Conservation (phyloP, 352 stramenopile genomes). For the Phytophthora europaea region DNA sequence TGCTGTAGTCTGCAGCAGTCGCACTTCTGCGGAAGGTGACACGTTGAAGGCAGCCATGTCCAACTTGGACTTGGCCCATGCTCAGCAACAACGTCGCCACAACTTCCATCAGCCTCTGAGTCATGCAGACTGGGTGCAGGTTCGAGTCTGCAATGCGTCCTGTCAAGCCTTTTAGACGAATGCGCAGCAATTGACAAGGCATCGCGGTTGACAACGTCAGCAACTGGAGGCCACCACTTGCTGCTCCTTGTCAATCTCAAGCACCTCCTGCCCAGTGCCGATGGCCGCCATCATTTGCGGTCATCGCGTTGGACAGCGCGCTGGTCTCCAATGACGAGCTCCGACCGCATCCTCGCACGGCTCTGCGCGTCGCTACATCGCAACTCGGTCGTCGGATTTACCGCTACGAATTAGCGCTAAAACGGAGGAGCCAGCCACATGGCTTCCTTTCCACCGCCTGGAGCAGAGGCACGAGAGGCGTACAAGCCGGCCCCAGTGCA, state of each 20-base stretch:
- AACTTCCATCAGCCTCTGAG: no score
- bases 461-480: constrained; percentile 2
- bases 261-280: background rate
- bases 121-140: no score
- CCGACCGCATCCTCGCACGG: constrained; percentile 14
- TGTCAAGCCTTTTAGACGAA: no score
- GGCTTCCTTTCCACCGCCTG: constrained; percentile 22
- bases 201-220: no score
- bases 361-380: constrained; percentile 25
- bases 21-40: no score
- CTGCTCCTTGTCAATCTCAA: background rate
- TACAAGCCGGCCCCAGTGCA: background rate
- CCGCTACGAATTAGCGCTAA: constrained; percentile 30
- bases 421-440: constrained; percentile 19
- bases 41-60: no score
- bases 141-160: no score
- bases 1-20: no score
- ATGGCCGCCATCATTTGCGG: background rate
- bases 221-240: background rate
- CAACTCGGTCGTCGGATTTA: constrained; percentile 1
- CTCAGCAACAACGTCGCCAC: no score
- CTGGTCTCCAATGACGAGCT: constrained; percentile 24
- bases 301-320: constrained; percentile 11
- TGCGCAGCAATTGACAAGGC: no score
- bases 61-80: no score